phyloP scores from a whole-genome alignment of 2,329 filamentous ascomycete species.

The Arthrocladium fulminans region DNA sequence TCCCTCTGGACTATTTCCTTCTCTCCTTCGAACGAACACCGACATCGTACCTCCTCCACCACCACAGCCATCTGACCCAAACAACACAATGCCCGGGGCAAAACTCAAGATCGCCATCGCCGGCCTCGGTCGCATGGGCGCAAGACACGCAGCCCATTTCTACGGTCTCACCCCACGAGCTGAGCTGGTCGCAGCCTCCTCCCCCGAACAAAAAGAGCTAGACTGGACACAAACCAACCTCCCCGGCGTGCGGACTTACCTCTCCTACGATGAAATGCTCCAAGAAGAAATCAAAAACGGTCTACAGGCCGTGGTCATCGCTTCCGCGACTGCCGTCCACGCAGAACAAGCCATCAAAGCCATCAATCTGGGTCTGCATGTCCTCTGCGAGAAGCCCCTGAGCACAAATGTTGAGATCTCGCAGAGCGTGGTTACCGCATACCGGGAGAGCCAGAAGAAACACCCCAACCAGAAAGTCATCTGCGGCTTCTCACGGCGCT shows the following conservation, averaged over 20 bases:
- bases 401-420: slow-evolving; percentile 52
- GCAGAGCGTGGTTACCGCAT: slow-evolving; percentile 50
- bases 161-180: slow-evolving; percentile 40
- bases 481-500: slow-evolving; percentile 58
- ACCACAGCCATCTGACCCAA: background rate
- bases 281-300: slow-evolving; percentile 37
- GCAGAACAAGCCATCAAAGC: slow-evolving; percentile 51
- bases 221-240: slow-evolving; percentile 45
- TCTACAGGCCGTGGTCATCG: slow-evolving; percentile 48
- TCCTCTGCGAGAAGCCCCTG: slow-evolving; percentile 47
- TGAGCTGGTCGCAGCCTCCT: slow-evolving; percentile 42
- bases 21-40: background rate
- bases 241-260: slow-evolving; percentile 45
- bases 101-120: slow-evolving; percentile 40
- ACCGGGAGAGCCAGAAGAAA: slow-evolving; percentile 32
- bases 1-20: too few species aligned
- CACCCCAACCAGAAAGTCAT: slow-evolving; percentile 56
- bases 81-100: slow-evolving; percentile 14
- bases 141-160: slow-evolving; percentile 42
- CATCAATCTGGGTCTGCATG: slow-evolving; percentile 46
- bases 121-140: slow-evolving; percentile 44
- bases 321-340: slow-evolving; percentile 48
- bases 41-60: background rate
- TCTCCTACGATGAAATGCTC: slow-evolving; percentile 49
- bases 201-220: slow-evolving; percentile 38